These are phyloP conservation scores for Pythium pyrilobum DNA, from an alignment of 352 stramenopile species.

Conservation along the genomic window DNA sequence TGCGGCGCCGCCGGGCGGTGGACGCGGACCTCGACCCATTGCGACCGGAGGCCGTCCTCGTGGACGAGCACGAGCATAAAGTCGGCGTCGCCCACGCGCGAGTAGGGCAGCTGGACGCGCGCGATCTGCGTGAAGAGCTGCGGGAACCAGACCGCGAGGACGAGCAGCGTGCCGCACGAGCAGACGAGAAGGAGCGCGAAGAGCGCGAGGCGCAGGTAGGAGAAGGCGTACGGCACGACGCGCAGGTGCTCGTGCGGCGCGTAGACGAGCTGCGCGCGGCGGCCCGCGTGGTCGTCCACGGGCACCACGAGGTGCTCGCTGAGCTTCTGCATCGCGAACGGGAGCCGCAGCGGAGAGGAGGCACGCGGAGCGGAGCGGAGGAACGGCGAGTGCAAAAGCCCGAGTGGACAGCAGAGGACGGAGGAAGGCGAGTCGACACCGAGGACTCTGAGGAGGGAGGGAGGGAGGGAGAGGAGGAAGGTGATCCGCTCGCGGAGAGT, in stretches of 20 bases:
- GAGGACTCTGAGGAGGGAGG: no score
- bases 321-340: conserved; percentile 34
- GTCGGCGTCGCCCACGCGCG: conserved; percentile 28
- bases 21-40: conserved; percentile 34
- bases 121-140: conserved; percentile 56
- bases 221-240: conserved; percentile 38
- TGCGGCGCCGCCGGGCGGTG: conserved; percentile 6
- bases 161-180: conserved; percentile 24
- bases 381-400: neutral
- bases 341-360: neutral
- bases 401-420: neutral
- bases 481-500: no score
- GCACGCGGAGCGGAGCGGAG: neutral
- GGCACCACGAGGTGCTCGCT: conserved; percentile 42
- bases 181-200: conserved; percentile 28
- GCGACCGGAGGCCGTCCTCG: conserved; percentile 25
- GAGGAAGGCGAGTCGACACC: neutral
- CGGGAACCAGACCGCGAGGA: conserved; percentile 56
- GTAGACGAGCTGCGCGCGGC: conserved; percentile 35
- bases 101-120: conserved; percentile 19
- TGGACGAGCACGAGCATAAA: conserved; percentile 41
- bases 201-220: conserved; percentile 22
- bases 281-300: conserved; percentile 32
- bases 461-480: no score
- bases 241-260: conserved; percentile 31